Evolutionary conservation across 768 basidiomycete genomes (phyloP).

Genomic region (Lanmaoa pseudosensibilis): DNA sequence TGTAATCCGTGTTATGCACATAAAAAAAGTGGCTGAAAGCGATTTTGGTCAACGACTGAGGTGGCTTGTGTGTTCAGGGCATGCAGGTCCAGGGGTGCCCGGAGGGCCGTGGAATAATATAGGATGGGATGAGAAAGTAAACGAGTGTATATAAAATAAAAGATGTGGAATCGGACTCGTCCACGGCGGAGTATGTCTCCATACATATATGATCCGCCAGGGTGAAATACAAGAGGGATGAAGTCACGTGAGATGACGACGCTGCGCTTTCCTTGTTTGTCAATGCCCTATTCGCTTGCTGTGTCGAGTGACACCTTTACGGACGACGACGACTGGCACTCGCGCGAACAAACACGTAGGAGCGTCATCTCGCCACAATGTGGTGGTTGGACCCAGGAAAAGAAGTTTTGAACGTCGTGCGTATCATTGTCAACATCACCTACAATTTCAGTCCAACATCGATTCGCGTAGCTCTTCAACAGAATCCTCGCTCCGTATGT

Average conservation of each 20-base stretch:
- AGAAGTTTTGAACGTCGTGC: conserved; percentile 76
- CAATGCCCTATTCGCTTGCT: conserved; percentile 32
- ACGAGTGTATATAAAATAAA: no score
- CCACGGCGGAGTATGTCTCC: no score
- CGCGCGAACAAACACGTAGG: neutral
- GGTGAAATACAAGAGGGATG: no score
- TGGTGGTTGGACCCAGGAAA: conserved; percentile 90
- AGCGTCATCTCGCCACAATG: conserved; percentile 43
- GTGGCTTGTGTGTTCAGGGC: no score
- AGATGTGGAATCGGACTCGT: no score
- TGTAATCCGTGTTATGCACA: no score
- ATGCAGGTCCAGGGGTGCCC: no score
- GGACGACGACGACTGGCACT: neutral
- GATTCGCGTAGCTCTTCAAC: conserved; percentile 65
- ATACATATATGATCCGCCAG: no score
- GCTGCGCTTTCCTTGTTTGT: conserved; percentile 24
- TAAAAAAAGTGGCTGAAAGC: no score
- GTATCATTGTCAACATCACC: neutral
- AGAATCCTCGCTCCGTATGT: conserved; percentile 93
- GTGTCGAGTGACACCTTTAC: neutral
- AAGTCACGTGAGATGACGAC: conserved; percentile 31
- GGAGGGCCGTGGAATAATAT: no score
- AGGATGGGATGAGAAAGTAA: no score
- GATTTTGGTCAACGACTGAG: no score
- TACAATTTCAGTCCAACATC: neutral